Base-by-base conservation (phyloP, 176 grass and related monocot genomes). In the Elymus sibiricus region DNA sequence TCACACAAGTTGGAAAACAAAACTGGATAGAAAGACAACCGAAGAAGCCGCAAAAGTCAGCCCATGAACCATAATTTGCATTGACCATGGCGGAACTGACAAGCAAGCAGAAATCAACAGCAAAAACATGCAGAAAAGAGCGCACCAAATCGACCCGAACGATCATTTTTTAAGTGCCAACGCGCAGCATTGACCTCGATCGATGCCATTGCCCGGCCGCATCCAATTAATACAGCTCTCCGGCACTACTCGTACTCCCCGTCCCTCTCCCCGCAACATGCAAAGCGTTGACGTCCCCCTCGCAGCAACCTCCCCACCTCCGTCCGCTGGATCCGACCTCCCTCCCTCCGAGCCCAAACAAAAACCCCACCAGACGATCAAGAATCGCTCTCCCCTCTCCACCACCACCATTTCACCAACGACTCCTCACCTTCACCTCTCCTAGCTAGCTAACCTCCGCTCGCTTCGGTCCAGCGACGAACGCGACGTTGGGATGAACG, bases 241-340 rank as follows among this genome's bases (percentile, higher is more conserved):
- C 29, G 66, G 62, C 16, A 1, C 51, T 17, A 51, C 44, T 5
- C 44, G 44, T 47, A 42, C 56, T 53, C 35, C 70, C 53, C 37
- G 67, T 76, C 67, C 16, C 64, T 47, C 49, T 16, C 86, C 34
- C 55, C 43, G 89, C 81, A 69, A 76, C 89, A 87, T 87, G 89
- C 89, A 87, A 66, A 87, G 85, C 85, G 89, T 91, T 91, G 89
- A 91, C 85, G 76, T 80, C 69, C 35, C 85, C 42, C 76, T 87
- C 81, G 65, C 89, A 79, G 53, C 53, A 56, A 56, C 53, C 53
- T 22, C 17, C 15, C 14, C 13, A 75, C 67, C 80, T 87, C 67
- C 85, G 32, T 42, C 68, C 34, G 22, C 46, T 67, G 80, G 80
- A 87, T 90, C 85, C 88, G 17, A 86, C 44, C 88, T 31, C 82